Percentiles rank a stretch among this genome's conserved stretches.
phyloP scores from a whole-genome alignment of 805 yeast genomes.

The Wickerhamiella azymoides region DNA sequence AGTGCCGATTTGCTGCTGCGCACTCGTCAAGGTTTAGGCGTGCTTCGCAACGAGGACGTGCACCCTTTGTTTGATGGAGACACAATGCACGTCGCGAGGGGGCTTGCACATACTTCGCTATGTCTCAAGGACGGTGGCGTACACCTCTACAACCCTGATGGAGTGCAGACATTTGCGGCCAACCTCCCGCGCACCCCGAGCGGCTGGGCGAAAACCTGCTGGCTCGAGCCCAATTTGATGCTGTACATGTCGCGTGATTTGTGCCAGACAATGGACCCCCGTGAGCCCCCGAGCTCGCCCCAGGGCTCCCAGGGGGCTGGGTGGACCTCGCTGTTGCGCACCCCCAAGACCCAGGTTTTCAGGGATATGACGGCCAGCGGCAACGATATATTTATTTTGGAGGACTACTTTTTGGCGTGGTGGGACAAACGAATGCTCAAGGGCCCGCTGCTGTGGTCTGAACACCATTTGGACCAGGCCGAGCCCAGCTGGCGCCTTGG shows the following conservation, averaged over 20 bases:
- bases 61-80: constrained; percentile 10
- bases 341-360: background rate
- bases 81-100: constrained; percentile 11
- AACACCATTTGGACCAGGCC: constrained; percentile 42
- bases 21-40: constrained; percentile 9
- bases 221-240: background rate
- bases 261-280: background rate
- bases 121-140: constrained; percentile 3
- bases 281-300: too few relatives aligned
- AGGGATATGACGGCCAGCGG: constrained; percentile 11
- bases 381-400: constrained; percentile 38
- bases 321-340: background rate
- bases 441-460: constrained; percentile 53
- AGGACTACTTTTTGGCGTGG: constrained; percentile 54
- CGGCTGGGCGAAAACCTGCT: background rate
- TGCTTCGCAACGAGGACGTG: background rate
- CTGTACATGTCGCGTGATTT: too few relatives aligned
- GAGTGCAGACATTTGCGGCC: background rate
- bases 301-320: too few relatives aligned
- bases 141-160: background rate
- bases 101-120: background rate
- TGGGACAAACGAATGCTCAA: constrained; percentile 26
- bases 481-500: constrained; percentile 26
- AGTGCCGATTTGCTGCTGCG: background rate
- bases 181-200: background rate